Evolutionary conservation across 2,329 filamentous ascomycete genomes (phyloP).

Genomic region (Beauveria caledonica): DNA sequence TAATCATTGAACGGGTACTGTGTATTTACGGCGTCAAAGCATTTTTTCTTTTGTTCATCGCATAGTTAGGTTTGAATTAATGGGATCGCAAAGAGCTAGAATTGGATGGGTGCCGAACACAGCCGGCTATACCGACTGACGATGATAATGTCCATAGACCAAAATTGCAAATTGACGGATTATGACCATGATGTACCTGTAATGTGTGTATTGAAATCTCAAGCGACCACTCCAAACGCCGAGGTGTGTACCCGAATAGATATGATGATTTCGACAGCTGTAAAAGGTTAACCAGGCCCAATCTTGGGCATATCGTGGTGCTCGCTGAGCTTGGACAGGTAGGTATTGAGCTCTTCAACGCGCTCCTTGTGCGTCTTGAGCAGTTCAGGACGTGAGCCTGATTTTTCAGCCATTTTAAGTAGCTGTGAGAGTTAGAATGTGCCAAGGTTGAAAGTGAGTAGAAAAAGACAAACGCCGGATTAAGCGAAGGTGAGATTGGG

Average conservation of each 20-base stretch:
- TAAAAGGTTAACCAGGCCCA: conserved; percentile 41
- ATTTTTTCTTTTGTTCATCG: conserved; percentile 1
- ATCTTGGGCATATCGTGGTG: conserved; percentile 92
- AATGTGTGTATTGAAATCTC: background rate
- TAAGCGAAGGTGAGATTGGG: too few relatives aligned
- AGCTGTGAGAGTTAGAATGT: conserved; percentile 42
- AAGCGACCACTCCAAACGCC: background rate
- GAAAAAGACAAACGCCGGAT: background rate
- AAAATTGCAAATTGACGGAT: conserved; percentile 6
- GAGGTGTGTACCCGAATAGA: background rate
- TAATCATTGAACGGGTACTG: background rate
- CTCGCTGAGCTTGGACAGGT: conserved; percentile 84
- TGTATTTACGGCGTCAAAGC: background rate
- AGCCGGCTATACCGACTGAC: conserved; percentile 1
- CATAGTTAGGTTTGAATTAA: background rate
- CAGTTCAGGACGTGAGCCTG: conserved; percentile 57
- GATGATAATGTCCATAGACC: conserved; percentile 10
- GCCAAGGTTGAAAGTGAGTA: background rate
- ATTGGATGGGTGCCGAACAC: conserved; percentile 4
- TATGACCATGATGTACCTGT: background rate
- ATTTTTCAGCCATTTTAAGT: conserved; percentile 64
- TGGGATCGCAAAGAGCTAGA: conserved; percentile 5
- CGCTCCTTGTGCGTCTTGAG: conserved; percentile 95
- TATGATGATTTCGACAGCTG: background rate
- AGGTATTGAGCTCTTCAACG: conserved; percentile 91